Percentiles rank a stretch among this genome's conserved stretches.
phyloP scores from a whole-genome alignment of 352 stramenopile genomes.

The Pythium aquatile region DNA sequence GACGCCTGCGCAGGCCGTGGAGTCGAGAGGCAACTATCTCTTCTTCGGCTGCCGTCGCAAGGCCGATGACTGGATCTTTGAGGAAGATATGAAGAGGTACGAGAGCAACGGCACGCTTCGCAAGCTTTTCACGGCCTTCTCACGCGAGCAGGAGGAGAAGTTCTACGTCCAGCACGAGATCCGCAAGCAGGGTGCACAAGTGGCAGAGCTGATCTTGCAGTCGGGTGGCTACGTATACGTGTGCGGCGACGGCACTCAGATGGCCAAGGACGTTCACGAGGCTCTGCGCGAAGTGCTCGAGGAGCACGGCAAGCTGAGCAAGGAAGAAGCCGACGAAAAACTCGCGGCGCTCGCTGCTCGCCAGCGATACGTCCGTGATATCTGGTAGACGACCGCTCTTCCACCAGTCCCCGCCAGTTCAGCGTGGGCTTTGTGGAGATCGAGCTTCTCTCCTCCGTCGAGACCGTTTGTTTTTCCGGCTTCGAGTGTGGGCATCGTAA shows the following conservation, averaged over 20 bases:
- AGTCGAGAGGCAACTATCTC: slow-evolving; percentile 76
- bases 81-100: slow-evolving; percentile 81
- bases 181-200: slow-evolving; percentile 42
- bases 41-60: slow-evolving; percentile 93
- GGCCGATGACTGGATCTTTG: slow-evolving; percentile 93
- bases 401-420: background rate
- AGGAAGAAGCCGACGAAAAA: slow-evolving; percentile 57
- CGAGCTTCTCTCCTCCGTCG: slow-evolving; percentile 12
- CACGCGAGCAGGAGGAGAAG: slow-evolving; percentile 88
- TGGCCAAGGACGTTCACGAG: slow-evolving; percentile 94
- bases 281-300: slow-evolving; percentile 80
- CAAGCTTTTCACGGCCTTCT: slow-evolving; percentile 90
- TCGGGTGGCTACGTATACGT: slow-evolving; percentile 90
- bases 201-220: slow-evolving; percentile 80
- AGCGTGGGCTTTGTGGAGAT: too few species aligned
- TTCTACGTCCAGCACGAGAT: slow-evolving; percentile 94
- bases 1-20: slow-evolving; percentile 26
- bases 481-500: background rate
- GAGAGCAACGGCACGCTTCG: slow-evolving; percentile 67
- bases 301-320: slow-evolving; percentile 50
- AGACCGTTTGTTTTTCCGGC: background rate
- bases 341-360: slow-evolving; percentile 58
- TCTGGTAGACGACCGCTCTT: slow-evolving; percentile 67
- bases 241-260: slow-evolving; percentile 94
- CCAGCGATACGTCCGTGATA: slow-evolving; percentile 87